Percentiles rank a stretch among this genome's conserved stretches.
These are phyloP conservation scores for Globisporangium middletonii DNA, from an alignment of 352 stramenopile genomes.

Conservation along the genomic window DNA sequence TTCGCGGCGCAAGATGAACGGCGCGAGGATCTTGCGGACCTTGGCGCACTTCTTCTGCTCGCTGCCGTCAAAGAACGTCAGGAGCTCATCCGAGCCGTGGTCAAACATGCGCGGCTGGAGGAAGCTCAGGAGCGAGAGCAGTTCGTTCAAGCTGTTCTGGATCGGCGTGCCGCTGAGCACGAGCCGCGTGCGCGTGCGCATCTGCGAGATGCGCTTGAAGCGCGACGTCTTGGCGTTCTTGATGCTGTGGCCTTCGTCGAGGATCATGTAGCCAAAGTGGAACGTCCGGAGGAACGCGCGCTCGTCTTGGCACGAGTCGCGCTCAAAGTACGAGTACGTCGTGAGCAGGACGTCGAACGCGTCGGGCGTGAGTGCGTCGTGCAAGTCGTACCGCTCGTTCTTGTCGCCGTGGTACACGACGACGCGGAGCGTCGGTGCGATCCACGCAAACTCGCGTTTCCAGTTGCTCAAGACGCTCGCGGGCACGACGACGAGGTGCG, in stretches of 20 bases:
- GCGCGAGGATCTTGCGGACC: slow-evolving; percentile 92
- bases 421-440: slow-evolving; percentile 87
- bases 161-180: slow-evolving; percentile 87
- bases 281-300: slow-evolving; percentile 73
- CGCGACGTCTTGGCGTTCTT: slow-evolving; percentile 89
- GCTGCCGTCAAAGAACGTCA: slow-evolving; percentile 78
- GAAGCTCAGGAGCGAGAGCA: slow-evolving; percentile 89
- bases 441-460: slow-evolving; percentile 89
- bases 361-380: slow-evolving; percentile 38
- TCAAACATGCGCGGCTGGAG: slow-evolving; percentile 90
- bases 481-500: slow-evolving; percentile 92
- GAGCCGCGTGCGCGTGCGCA: slow-evolving; percentile 66
- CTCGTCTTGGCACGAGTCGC: slow-evolving; percentile 80
- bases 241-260: slow-evolving; percentile 93
- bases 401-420: slow-evolving; percentile 82
- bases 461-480: slow-evolving; percentile 92
- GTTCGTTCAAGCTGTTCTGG: slow-evolving; percentile 86
- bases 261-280: slow-evolving; percentile 88
- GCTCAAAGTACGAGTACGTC: slow-evolving; percentile 91
- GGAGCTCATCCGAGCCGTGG: slow-evolving; percentile 69
- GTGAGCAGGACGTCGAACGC: slow-evolving; percentile 86
- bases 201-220: slow-evolving; percentile 84
- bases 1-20: slow-evolving; percentile 95
- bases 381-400: slow-evolving; percentile 46
- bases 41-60: slow-evolving; percentile 80